Evolutionary conservation across 2,329 filamentous ascomycete genomes (phyloP), one percentile per base, ranked within the genome.

Genomic region (Seiridium unicorne): DNA sequence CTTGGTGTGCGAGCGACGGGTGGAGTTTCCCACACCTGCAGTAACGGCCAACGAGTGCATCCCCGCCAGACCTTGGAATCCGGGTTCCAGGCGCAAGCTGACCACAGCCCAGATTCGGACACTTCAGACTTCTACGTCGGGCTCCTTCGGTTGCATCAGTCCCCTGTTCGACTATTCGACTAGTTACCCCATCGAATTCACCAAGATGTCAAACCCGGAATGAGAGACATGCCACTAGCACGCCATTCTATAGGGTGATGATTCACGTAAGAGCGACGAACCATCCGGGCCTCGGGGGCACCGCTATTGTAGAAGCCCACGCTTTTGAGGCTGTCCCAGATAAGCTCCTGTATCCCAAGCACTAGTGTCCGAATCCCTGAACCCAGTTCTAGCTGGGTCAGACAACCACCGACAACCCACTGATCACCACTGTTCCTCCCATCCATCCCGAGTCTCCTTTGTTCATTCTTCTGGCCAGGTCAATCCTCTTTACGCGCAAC

Each of bases 351-450:
- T 11, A 32, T 49, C 42, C 42, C 42, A 44, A 44, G 38, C 31
- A 8, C 31, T 53, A 18, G 51, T 55, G 51, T 55, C 51, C 51
- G 51, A 55, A 55, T 55, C 38, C 51, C 11, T 18, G 26, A 42
- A 53, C 32, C 49, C 49, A 53, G 34, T 38, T 53, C 36, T 38
- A 44, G 51, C 51, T 55, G 26, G 35, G 51, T 55, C 51, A 55
- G 51, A 55, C 38, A 55, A 55, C 51, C n/a, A 26, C 51, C 35
- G 44, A n/a, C 51, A 36, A 10, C 51, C 36, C 26, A 38, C 51
- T 55, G 51, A 55, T 55, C 51, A 44, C 31, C 51, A 55, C 36
- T 55, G 51, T 10, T 55, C 36, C 51, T 55, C 40, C 51, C 51
- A 42, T 55, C 36, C 49, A 38, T 44, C 40, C 51, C 51, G 51